A percentile compares a stretch with the other conserved stretches of the same genome.
Conservation (phyloP, 2,329 filamentous ascomycete species). For the Fonsecaea nubica region DNA sequence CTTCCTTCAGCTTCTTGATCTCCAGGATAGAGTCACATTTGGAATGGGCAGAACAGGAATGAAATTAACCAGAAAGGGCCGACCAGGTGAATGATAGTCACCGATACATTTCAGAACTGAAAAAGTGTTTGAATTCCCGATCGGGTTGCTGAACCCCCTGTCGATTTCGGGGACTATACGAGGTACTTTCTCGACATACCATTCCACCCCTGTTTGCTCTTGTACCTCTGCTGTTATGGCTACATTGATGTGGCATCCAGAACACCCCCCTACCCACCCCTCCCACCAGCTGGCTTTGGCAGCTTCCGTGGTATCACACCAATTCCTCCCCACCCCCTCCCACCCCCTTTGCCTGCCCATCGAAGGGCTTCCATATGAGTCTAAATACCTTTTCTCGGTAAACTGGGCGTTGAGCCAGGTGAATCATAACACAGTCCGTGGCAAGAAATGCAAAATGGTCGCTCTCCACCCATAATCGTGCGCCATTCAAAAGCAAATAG, state of each 20-base stretch:
- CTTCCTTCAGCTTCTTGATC: not conserved
- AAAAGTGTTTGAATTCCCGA: not conserved
- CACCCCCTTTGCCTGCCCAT: slow-evolving; percentile 7
- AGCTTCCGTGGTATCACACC: not conserved
- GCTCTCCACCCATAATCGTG: slow-evolving; percentile 4
- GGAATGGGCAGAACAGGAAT: not conserved
- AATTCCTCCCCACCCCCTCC: not conserved
- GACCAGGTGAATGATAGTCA: not conserved
- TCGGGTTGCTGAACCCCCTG: not conserved
- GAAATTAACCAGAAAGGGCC: not conserved
- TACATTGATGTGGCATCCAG: not conserved
- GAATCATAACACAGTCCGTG: slow-evolving; percentile 16
- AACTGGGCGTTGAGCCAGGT: slow-evolving; percentile 12
- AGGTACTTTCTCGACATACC: not conserved
- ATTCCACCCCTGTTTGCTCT: not conserved
- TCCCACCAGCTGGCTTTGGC: slow-evolving; percentile 5
- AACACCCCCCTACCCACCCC: not conserved
- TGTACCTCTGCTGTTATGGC: not conserved
- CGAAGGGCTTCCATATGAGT: slow-evolving; percentile 10
- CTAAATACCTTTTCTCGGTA: slow-evolving; percentile 8
- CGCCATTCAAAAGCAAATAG: not conserved
- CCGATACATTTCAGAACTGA: not conserved
- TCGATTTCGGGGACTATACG: not conserved
- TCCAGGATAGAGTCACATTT: not conserved
- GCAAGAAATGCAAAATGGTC: slow-evolving; percentile 12